Evolutionary conservation across 2,329 filamentous ascomycete species (phyloP), one percentile per base, ranked within the genome.

Genomic region (Xylaria sp.): DNA sequence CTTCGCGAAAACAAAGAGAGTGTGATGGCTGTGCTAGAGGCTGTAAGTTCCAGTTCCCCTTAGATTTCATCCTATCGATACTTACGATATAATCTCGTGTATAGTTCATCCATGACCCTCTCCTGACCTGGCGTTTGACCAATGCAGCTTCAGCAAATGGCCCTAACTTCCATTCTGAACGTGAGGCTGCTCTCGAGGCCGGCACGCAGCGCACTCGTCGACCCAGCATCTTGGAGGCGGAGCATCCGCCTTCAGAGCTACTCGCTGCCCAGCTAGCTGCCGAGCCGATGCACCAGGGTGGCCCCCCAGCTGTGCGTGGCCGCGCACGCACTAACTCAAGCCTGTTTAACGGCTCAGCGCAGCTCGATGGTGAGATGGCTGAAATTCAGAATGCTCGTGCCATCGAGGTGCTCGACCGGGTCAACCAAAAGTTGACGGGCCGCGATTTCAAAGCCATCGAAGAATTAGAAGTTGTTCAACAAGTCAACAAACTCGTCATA

Each of bases 91-190:
- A 4, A 39, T 67, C 31, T 63, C 27, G 20, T 54, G 7, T 45
- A 7, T 76, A 96, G 92, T 99, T 99, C 82, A 97, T 99, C 72
- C 96, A 99, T 78, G 96, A 99, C 79, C 96, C 96, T n/a, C 87
- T 99, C 47, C 91, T 99, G 61, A 99, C 94, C 55, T 99, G 96
- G 96, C 91, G 96, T 73, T 87, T 99, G 42, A 90, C 88, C 36
- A 89, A 85, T 61, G 85, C 86, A 10, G 83, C 85, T 10, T 89
- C 87, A 33, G 89, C 89, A 0, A 79, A 87, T 13, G 90, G 90
- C 0, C 90, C 90, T 50, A 90, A 90, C 76, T 92, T 92, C 83
- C 80, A 82, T 56, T 87, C 86, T 1, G 87, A 90, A 68, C 83
- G 86, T 31, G 87, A 89, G 61, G 77, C 82, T 17, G 84, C 85